Conservation (phyloP, 192 early-diverging fungal genomes). For the Podila verticillata region DNA sequence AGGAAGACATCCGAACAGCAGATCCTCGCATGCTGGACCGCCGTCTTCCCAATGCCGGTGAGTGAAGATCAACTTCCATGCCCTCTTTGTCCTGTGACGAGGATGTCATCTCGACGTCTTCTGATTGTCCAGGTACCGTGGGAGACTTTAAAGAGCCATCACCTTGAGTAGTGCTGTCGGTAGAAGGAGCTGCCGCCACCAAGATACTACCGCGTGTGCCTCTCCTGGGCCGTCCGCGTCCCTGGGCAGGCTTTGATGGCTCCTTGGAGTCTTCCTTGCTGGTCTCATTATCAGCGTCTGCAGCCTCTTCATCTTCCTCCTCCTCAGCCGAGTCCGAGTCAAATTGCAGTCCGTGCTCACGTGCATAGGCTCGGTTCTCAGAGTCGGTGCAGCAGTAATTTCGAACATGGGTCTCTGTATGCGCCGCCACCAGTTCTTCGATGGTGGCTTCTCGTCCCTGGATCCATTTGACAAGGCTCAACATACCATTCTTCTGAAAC, state of each 20-base stretch:
- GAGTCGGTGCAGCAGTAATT: constrained; percentile 56
- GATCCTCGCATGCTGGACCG: constrained; percentile 50
- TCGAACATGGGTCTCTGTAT: constrained; percentile 58
- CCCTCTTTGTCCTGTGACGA: constrained; percentile 16
- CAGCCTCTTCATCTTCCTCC: constrained; percentile 27
- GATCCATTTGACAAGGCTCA: constrained; percentile 58
- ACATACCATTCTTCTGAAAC: constrained; percentile 57
- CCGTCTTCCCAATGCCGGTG: constrained; percentile 35
- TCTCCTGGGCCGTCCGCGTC: constrained; percentile 34
- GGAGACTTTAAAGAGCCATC: not conserved
- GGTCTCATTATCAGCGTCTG: constrained; percentile 8
- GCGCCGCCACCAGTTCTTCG: constrained; percentile 56
- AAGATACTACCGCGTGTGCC: constrained; percentile 19
- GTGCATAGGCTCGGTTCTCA: constrained; percentile 33
- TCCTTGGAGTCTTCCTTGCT: not conserved
- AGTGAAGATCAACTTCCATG: constrained; percentile 47
- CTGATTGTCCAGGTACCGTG: not conserved
- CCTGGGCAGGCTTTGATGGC: not conserved
- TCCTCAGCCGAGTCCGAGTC: constrained; percentile 11
- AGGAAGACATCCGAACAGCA: constrained; percentile 41
- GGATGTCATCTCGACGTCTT: constrained; percentile 20
- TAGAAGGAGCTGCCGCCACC: constrained; percentile 18
- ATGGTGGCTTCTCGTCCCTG: constrained; percentile 59
- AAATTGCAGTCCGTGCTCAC: constrained; percentile 20
- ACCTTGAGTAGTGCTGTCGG: not conserved